phyloP scores from a whole-genome alignment of 441 rosid genomes.

The Isatis lusitanica region DNA sequence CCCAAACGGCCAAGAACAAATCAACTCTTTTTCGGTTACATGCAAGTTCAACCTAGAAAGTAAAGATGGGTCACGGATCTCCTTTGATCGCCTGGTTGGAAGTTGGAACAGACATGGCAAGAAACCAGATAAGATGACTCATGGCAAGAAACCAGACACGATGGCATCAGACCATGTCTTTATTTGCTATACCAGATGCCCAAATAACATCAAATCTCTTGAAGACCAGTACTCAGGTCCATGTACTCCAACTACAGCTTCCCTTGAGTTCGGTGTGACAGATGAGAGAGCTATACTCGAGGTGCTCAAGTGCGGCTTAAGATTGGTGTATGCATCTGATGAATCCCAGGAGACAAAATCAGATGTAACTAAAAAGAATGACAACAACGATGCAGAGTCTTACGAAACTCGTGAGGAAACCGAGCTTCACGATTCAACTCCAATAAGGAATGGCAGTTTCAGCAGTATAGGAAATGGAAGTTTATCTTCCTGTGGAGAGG shows the following conservation, averaged over 20 bases:
- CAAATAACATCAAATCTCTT: conserved; percentile 1
- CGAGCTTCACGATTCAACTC: not conserved
- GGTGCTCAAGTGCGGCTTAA: conserved; percentile 20
- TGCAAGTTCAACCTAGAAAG: conserved; percentile 2
- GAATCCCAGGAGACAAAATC: conserved; percentile 11
- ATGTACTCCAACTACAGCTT: conserved; percentile 7
- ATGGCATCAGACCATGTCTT: conserved; percentile 19
- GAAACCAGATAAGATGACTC: not conserved
- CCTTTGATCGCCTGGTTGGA: conserved; percentile 12
- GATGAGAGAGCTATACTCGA: not conserved
- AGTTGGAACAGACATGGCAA: not conserved
- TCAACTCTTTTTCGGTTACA: conserved; percentile 18
- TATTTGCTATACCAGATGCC: conserved; percentile 10
- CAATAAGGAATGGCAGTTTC: not conserved
- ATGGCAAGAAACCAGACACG: not conserved
- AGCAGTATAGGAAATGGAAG: not conserved
- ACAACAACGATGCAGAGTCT: not conserved
- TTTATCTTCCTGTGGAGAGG: not conserved
- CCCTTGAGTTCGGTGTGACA: conserved; percentile 4
- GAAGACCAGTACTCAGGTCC: conserved; percentile 1
- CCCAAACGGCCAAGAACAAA: not conserved
- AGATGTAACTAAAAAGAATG: not conserved
- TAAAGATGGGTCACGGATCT: not conserved
- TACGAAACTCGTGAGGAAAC: not conserved
- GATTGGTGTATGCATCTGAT: conserved; percentile 21